A percentile compares a stretch with the other conserved stretches of the same genome.
Evolutionary conservation across 495 filamentous ascomycete genomes (phyloP).

Genomic region (Apiosordaria backusii): DNA sequence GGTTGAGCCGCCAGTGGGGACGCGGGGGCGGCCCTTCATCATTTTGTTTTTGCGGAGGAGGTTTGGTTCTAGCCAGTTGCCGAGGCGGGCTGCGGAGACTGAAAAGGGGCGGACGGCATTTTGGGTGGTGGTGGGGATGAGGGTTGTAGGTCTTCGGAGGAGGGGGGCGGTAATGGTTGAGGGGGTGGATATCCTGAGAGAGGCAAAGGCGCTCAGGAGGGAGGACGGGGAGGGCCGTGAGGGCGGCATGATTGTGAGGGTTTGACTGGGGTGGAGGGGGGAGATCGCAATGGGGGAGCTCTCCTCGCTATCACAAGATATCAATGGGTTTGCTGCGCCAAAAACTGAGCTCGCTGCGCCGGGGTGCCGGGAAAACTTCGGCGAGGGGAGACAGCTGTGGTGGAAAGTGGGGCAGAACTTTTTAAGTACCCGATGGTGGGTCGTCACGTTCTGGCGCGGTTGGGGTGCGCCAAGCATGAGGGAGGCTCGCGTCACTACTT

Average conservation of each 20-base stretch:
- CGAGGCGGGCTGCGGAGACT: conserved; percentile 57
- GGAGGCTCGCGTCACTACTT: neutral
- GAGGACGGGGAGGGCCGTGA: conserved; percentile 34
- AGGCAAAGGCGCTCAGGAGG: conserved; percentile 42
- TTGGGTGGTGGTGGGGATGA: conserved; percentile 17
- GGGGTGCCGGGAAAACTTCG: neutral
- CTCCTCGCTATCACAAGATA: neutral
- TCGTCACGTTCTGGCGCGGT: conserved; percentile 4
- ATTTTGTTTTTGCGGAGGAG: conserved; percentile 73
- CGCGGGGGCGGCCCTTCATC: conserved; percentile 82
- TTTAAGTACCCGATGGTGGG: neutral
- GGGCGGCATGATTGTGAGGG: conserved; percentile 37
- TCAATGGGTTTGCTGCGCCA: neutral
- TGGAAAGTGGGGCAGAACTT: neutral
- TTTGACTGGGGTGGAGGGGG: conserved; percentile 6
- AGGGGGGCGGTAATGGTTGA: conserved; percentile 32
- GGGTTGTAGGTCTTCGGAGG: conserved; percentile 23
- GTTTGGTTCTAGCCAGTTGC: conserved; percentile 77
- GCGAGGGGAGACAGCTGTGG: neutral
- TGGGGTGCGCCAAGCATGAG: neutral
- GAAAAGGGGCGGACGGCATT: conserved; percentile 65
- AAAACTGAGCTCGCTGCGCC: neutral
- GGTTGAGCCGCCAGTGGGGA: conserved; percentile 83
- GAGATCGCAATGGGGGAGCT: conserved; percentile 7
- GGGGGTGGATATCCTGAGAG: conserved; percentile 39